These are phyloP conservation scores for Aspergillus wentii DNA, from an alignment of 495 filamentous ascomycete genomes.

Conservation along the genomic window DNA sequence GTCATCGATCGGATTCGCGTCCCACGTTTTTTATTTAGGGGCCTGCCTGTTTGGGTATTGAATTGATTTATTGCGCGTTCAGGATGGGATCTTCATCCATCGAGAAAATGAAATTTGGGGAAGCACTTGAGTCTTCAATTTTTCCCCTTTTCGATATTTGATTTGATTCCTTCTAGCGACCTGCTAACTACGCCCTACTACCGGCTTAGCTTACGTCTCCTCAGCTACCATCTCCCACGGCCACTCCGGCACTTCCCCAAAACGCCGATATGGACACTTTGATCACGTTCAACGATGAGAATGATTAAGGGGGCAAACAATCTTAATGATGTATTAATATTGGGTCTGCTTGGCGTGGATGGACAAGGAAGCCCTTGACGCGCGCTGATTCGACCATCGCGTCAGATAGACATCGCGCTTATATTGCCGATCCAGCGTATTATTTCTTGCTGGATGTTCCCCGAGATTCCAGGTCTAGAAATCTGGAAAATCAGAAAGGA, in stretches of 20 bases:
- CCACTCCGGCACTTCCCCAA: too few species aligned
- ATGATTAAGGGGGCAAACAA: conserved; percentile 6
- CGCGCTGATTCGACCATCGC: conserved; percentile 24
- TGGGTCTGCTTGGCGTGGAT: conserved; percentile 13
- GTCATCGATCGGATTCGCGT: conserved; percentile 24
- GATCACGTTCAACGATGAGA: neutral
- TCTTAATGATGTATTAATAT: conserved; percentile 6
- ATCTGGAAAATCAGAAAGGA: neutral
- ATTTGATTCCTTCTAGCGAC: too few species aligned
- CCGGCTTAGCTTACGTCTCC: too few species aligned
- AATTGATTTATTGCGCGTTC: too few species aligned
- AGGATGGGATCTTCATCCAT: too few species aligned
- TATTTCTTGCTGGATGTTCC: neutral
- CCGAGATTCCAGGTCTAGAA: neutral
- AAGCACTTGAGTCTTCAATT: too few species aligned
- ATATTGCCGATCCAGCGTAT: conserved; percentile 15
- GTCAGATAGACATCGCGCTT: conserved; percentile 20
- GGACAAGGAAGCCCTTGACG: conserved; percentile 14
- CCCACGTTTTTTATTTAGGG: conserved; percentile 18
- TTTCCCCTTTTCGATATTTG: too few species aligned
- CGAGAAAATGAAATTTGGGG: too few species aligned
- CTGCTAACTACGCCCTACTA: too few species aligned
- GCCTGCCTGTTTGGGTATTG: conserved; percentile 13
- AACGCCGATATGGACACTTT: neutral
- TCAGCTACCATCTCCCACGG: too few species aligned